phyloP scores from a whole-genome alignment of 106 monocot species.

The Acorus calamus region DNA sequence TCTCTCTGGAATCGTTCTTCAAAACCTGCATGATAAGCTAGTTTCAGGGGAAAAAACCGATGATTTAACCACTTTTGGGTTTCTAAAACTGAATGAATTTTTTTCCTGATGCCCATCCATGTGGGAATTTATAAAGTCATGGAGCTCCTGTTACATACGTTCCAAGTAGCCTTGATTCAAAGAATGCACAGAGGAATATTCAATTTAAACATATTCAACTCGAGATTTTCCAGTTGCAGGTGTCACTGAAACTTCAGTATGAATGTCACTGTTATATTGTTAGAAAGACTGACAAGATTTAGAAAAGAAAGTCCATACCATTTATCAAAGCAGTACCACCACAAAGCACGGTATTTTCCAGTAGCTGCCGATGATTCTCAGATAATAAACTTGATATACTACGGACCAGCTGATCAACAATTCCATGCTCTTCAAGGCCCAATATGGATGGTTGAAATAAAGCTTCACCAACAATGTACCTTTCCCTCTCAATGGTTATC shows the following conservation, averaged over 20 bases:
- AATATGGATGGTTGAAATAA: conserved; percentile 80
- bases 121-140: too few relatives aligned
- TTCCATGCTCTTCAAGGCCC: conserved; percentile 81
- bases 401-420: conserved; percentile 88
- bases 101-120: too few relatives aligned
- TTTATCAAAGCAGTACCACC: conserved; percentile 84
- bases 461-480: conserved; percentile 88
- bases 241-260: too few relatives aligned
- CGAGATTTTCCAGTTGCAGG: too few relatives aligned
- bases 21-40: conserved; percentile 45
- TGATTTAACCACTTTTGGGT: too few relatives aligned
- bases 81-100: too few relatives aligned
- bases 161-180: too few relatives aligned
- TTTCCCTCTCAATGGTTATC: conserved; percentile 73
- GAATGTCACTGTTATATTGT: too few relatives aligned
- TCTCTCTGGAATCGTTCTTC: conserved; percentile 93
- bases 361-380: conserved; percentile 85
- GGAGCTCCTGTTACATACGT: too few relatives aligned
- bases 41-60: too few relatives aligned
- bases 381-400: conserved; percentile 76
- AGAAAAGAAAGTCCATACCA: conserved; percentile 28
- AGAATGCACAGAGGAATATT: too few relatives aligned
- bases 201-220: too few relatives aligned
- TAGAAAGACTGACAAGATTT: not conserved
- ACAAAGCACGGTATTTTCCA: conserved; percentile 90